Evolutionary conservation across 805 yeast species (phyloP), one percentile per base, ranked within the genome.

Genomic region (Candida nanaspora): DNA sequence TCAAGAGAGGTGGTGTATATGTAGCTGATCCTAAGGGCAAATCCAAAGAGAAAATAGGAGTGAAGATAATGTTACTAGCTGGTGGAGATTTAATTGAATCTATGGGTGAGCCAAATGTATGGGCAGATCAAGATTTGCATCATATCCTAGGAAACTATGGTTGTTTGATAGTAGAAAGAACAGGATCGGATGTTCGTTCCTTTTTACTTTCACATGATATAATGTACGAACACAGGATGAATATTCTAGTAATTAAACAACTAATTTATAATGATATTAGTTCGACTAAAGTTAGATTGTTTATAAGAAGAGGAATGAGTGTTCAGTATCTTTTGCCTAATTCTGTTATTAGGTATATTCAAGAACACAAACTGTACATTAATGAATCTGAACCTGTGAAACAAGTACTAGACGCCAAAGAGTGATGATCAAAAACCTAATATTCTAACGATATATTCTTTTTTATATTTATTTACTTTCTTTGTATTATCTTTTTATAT

Each of bases 31-130:
- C 21, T 8, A n/a, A n/a, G n/a, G n/a, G n/a, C n/a, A 69, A 65
- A 41, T 74, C 67, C 44, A 72, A 87, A 42, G 57, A 55, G 29
- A 55, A 52, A 36, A 38, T 52, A 9, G 96, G 96, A 20, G 96
- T 85, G 40, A 91, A 91, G 59, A 82, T 93, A 53, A 91, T 93
- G 98, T 72, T 93, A 41, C 68, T 93, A 32, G 98, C 98, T 0
- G 98, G 98, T 39, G 98, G 98, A 33, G 98, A 93, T 63, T 73
- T 93, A 51, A 93, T 93, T 40, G 98, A 93, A 61, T 82, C 94
- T 34, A 93, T 93, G 98, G 98, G 98, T n/a, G 98, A 93, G 63
- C 98, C 98, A 19, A 93, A 91, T 54, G 98, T 93, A 30, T 93
- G 98, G 98, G 95, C 95, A 1, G 98, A 91, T 59, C 82, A 75